Conservation (phyloP, 768 basidiomycete genomes). For the Leccinum barrowsii region DNA sequence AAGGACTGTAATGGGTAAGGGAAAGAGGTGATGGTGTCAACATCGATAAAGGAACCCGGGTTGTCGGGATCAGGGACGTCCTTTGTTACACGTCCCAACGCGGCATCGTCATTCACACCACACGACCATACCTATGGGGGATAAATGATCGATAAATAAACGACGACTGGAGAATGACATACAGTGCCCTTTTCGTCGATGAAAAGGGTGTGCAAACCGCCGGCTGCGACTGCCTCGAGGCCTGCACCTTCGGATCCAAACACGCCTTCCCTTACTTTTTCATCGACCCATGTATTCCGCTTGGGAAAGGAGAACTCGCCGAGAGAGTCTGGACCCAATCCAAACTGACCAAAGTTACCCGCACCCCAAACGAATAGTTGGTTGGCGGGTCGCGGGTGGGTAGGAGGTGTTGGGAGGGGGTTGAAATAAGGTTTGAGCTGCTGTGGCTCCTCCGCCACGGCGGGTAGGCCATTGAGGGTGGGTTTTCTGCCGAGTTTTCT, state of each 20-base stretch:
- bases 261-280: conserved; percentile 64
- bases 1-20: conserved; percentile 69
- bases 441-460: conserved; percentile 32
- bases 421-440: conserved; percentile 61
- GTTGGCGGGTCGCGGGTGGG: conserved; percentile 58
- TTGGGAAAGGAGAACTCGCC: conserved; percentile 75
- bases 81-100: conserved; percentile 75
- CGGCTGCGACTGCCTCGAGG: conserved; percentile 76
- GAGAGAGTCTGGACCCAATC: conserved; percentile 74
- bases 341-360: conserved; percentile 95
- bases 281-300: conserved; percentile 72
- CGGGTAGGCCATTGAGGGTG: conserved; percentile 29
- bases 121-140: conserved; percentile 73
- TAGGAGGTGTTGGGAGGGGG: conserved; percentile 56
- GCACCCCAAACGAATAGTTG: conserved; percentile 86
- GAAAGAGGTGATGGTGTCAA: conserved; percentile 47
- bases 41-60: conserved; percentile 52
- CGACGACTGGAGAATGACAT: conserved; percentile 33
- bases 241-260: conserved; percentile 75
- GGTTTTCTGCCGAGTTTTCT: conserved; percentile 31
- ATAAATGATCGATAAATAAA: conserved; percentile 1
- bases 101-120: conserved; percentile 86
- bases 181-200: conserved; percentile 89
- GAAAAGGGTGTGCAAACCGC: conserved; percentile 87
- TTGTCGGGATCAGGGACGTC: conserved; percentile 57